phyloP scores from a whole-genome alignment of 257 asterid genomes.

The Solanum bulbocastanum region DNA sequence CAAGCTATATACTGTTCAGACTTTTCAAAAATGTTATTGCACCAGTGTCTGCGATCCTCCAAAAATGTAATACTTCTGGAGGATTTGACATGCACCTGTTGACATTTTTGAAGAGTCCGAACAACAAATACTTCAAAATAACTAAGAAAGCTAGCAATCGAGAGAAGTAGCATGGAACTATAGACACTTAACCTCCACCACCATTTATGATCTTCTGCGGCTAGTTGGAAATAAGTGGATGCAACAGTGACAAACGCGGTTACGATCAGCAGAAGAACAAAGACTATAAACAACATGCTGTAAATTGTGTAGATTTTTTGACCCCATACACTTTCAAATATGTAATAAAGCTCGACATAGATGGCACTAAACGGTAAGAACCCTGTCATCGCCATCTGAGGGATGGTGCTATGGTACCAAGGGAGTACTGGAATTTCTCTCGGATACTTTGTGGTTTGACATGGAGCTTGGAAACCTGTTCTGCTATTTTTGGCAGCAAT shows the following conservation, averaged over 20 bases:
- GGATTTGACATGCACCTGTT: not conserved
- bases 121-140: not conserved
- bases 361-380: constrained; percentile 13
- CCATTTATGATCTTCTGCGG: constrained; percentile 32
- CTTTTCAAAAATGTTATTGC: not conserved
- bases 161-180: not conserved
- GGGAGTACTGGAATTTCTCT: constrained; percentile 19
- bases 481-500: constrained; percentile 12
- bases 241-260: constrained; percentile 17
- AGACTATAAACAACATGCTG: constrained; percentile 8
- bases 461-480: constrained; percentile 15
- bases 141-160: not conserved
- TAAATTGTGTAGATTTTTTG: constrained; percentile 10
- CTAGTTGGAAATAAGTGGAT: constrained; percentile 21
- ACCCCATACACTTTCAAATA: constrained; percentile 20
- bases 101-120: not conserved
- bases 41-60: not conserved
- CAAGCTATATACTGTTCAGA: not conserved
- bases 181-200: constrained; percentile 21
- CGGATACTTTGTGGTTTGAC: constrained; percentile 16
- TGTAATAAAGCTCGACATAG: constrained; percentile 11
- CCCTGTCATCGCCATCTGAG: constrained; percentile 25
- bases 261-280: constrained; percentile 8
- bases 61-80: not conserved
- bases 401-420: constrained; percentile 10